Conservation (phyloP, 2,329 filamentous ascomycete genomes). For the Thielaviopsis euricoi region DNA sequence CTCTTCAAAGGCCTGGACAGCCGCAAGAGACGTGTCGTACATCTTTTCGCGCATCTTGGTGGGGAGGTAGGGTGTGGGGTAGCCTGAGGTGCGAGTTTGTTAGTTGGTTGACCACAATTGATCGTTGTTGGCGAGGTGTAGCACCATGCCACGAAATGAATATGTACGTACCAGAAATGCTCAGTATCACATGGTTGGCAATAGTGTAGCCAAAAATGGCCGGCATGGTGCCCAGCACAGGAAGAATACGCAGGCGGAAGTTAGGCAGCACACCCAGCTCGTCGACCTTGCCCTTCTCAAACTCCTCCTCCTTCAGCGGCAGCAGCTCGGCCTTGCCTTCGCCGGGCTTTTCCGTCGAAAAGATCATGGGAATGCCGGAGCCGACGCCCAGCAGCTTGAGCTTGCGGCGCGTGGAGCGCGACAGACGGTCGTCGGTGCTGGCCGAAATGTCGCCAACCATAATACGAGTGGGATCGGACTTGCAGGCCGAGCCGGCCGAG, state of each 20-base stretch:
- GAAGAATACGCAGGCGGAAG: slow-evolving; percentile 86
- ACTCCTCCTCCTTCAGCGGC: slow-evolving; percentile 76
- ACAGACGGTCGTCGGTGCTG: slow-evolving; percentile 78
- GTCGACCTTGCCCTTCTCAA: slow-evolving; percentile 66
- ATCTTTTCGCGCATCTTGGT: slow-evolving; percentile 77
- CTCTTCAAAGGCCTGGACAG: slow-evolving; percentile 64
- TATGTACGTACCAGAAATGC: slow-evolving; percentile 34
- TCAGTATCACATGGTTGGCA: slow-evolving; percentile 83
- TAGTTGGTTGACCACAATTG: background rate
- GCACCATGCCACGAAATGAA: background rate
- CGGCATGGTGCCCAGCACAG: slow-evolving; percentile 92
- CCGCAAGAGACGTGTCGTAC: slow-evolving; percentile 68
- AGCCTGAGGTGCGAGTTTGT: slow-evolving; percentile 32
- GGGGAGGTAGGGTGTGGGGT: slow-evolving; percentile 70
- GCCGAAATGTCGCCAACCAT: slow-evolving; percentile 81
- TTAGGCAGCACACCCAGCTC: slow-evolving; percentile 81
- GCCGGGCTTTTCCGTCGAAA: slow-evolving; percentile 76
- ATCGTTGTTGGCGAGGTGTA: no score
- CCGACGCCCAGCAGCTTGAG: slow-evolving; percentile 64
- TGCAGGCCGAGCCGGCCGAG: slow-evolving; percentile 92
- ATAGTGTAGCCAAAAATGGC: slow-evolving; percentile 85
- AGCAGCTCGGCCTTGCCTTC: slow-evolving; percentile 83
- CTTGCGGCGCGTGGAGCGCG: slow-evolving; percentile 63
- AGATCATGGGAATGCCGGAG: slow-evolving; percentile 79
- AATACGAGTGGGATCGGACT: slow-evolving; percentile 69